Evolutionary conservation across 2,329 filamentous ascomycete species (phyloP).

Genomic region (Colletotrichum eleusines): DNA sequence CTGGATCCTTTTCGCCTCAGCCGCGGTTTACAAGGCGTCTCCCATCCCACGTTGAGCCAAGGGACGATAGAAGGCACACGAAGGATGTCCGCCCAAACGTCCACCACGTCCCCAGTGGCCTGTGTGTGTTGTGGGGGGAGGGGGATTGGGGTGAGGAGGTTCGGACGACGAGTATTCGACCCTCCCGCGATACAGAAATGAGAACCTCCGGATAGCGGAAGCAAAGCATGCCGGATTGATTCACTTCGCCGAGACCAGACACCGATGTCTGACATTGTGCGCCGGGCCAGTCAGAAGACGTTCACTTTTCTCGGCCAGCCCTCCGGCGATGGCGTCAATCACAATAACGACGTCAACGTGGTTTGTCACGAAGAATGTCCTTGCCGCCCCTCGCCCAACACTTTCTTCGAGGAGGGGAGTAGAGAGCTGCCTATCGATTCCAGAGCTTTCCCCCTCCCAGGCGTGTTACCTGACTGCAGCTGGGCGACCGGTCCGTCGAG

Average conservation of each 20-base stretch:
- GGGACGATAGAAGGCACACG: not conserved
- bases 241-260: constrained; percentile 18
- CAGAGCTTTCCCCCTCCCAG: not conserved
- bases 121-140: not conserved
- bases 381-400: not conserved
- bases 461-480: constrained; percentile 5
- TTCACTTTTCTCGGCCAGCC: not conserved
- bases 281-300: constrained; percentile 9
- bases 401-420: not conserved
- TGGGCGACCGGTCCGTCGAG: constrained; percentile 16
- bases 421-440: not conserved
- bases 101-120: constrained; percentile 15
- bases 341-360: constrained; percentile 11
- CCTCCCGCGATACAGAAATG: not conserved
- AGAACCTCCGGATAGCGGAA: not conserved
- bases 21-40: constrained; percentile 21
- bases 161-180: not conserved
- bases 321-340: constrained; percentile 14
- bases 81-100: constrained; percentile 20
- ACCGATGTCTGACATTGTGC: constrained; percentile 6
- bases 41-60: constrained; percentile 14
- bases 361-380: not conserved
- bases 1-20: not conserved
- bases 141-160: not conserved
- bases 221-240: not conserved